Base-by-base conservation (phyloP, 1,284 basidiomycete species). In the Austroboletus novae-zelandiae region DNA sequence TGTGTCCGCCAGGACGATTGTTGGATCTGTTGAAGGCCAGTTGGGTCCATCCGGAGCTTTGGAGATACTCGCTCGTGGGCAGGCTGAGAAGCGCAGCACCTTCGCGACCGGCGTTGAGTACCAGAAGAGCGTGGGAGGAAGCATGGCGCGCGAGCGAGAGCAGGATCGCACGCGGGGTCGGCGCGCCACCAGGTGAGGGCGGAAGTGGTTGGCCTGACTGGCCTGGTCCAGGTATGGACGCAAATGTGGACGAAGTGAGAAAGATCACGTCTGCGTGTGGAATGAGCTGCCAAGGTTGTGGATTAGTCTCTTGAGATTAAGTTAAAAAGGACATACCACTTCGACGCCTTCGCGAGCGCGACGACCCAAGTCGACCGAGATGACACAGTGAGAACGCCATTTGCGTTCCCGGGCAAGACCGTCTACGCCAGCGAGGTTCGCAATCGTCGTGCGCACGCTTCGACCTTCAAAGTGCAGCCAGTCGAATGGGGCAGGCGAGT, bases 401-500 rank as follows among this genome's bases (percentile, higher is more conserved):
- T 86, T 86, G 32, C 86, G 78, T 60, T 91, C 89, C 5, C 81
- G 76, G 5, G 89, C 88, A 31, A 91, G 77, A 6, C 87, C 85
- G 54, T 91, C 89, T 34, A 91, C 59, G 5, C 88, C 89, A 31
- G 79, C 74, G 29, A 91, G 80, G 62, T 91, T 91, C 57, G 74
- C 83, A 30, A 89, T 69, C 4, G 88, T 89, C 10, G 84, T 88
- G 65, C 86, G 86, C 29, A 86, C 80, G 0, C 78, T 84, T 8
- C 87, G 74, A 2, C 86, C 87, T 60, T 91, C 88, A 55, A 91
- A 88, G 60, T 91, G 88, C 4, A 91, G 68, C 89, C 89, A 91
- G 57, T 91, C 87, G 48, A 91, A 86, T 0, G 88, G 89, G 1
- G 87, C 84, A 0, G 82, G 83, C 43, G 79, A 83, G 53, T 77